Percentiles rank a stretch among this genome's conserved stretches.
Conservation (phyloP, 202 grass and related monocot genomes). For the Schoenoplectus tabernaemontani region DNA sequence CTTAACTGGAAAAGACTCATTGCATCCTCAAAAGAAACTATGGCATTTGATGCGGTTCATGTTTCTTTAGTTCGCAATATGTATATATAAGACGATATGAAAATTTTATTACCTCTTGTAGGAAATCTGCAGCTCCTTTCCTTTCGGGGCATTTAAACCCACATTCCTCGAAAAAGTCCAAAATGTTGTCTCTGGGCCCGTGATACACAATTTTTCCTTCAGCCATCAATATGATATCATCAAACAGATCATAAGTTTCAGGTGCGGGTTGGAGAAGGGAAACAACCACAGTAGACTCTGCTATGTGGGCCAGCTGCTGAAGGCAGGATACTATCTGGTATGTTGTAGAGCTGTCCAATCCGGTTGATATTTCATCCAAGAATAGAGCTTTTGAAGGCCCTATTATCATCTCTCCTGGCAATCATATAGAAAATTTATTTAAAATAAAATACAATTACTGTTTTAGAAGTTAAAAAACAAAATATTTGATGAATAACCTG, state of each 20-base stretch:
- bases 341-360: conserved; percentile 79
- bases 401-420: conserved; percentile 80
- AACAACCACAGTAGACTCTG: conserved; percentile 60
- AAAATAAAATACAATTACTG: background rate
- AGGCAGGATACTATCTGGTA: conserved; percentile 80
- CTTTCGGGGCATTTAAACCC: conserved; percentile 77
- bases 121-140: conserved; percentile 74
- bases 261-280: conserved; percentile 87
- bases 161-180: conserved; percentile 65
- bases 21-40: background rate
- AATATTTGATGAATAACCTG: conserved; percentile 35
- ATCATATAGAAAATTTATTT: conserved; percentile 1
- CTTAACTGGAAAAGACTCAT: background rate
- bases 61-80: background rate
- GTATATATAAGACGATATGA: background rate
- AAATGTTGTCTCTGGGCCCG: conserved; percentile 44
- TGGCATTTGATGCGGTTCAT: background rate
- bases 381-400: conserved; percentile 79
- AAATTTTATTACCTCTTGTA: conserved; percentile 64
- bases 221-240: conserved; percentile 87
- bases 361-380: conserved; percentile 98
- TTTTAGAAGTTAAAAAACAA: background rate
- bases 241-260: conserved; percentile 81
- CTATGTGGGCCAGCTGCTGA: conserved; percentile 70
- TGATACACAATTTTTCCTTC: conserved; percentile 80